Conservation (phyloP, 306 rosid species). For the Malus fusca region DNA sequence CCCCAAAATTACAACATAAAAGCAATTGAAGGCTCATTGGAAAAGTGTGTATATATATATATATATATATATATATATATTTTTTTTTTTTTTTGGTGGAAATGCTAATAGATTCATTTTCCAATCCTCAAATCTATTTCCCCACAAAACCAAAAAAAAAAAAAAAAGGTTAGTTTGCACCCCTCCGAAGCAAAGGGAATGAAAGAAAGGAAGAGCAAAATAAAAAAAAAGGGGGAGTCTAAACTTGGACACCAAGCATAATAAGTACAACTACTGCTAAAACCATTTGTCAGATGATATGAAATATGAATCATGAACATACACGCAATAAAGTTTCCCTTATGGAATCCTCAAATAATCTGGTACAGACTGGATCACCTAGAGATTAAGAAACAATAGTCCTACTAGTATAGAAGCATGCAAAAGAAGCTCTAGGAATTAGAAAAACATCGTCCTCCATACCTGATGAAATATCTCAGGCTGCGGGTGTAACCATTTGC, state of each 20-base stretch:
- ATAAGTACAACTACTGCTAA: background rate
- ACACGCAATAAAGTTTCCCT: background rate
- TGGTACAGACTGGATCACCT: background rate
- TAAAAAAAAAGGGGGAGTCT: background rate
- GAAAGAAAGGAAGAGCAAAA: background rate
- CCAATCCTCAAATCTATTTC: too few relatives aligned
- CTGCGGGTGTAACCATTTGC: conserved; percentile 65
- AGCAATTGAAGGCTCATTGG: too few relatives aligned
- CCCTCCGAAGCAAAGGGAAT: too few relatives aligned
- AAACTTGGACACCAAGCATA: background rate
- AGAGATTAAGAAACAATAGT: background rate
- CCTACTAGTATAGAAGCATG: background rate
- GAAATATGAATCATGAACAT: background rate
- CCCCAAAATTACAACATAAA: too few relatives aligned
- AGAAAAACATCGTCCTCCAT: conserved; percentile 7
- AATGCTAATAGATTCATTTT: too few relatives aligned
- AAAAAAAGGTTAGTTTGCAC: too few relatives aligned
- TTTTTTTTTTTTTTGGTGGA: too few relatives aligned
- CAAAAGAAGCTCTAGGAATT: background rate
- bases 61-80: too few relatives aligned
- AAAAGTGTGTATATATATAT: too few relatives aligned
- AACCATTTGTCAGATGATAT: background rate
- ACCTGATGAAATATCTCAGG: conserved; percentile 90
- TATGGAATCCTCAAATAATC: background rate
- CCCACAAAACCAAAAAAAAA: too few relatives aligned